Evolutionary conservation across 129 eudicot genomes (phyloP).

Genomic region (Flaveria sonorensis): DNA sequence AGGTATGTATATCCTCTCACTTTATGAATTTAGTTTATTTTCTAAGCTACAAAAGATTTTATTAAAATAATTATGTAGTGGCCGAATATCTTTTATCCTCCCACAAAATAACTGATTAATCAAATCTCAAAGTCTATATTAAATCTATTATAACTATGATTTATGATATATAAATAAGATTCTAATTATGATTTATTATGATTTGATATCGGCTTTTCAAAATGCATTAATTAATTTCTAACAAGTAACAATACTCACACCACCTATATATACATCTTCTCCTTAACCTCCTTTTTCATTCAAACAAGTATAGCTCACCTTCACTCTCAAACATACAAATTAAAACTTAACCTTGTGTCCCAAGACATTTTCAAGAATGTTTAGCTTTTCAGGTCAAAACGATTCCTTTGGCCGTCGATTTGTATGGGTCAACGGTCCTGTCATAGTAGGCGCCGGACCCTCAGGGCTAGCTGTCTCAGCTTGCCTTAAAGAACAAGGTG

Average conservation of each 20-base stretch:
- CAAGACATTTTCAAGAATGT: constrained; percentile 19
- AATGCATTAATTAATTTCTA: constrained; percentile 36
- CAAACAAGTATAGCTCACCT: constrained; percentile 31
- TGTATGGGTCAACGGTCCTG: constrained; percentile 25
- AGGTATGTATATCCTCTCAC: no score
- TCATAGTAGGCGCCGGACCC: constrained; percentile 25
- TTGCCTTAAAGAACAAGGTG: constrained; percentile 18
- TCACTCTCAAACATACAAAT: constrained; percentile 31
- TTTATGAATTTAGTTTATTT: no score
- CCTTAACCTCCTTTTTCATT: constrained; percentile 38
- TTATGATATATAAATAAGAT: constrained; percentile 11
- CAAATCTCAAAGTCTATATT: constrained; percentile 10
- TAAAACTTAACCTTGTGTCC: constrained; percentile 2
- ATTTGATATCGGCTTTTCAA: constrained; percentile 36
- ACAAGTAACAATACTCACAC: constrained; percentile 14
- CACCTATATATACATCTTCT: constrained; percentile 46
- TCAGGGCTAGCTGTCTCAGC: constrained; percentile 23
- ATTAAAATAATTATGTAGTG: no score
- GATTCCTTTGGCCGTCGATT: background rate
- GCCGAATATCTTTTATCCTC: background rate
- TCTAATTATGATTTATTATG: constrained; percentile 26
- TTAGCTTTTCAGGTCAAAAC: background rate
- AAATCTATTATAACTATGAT: constrained; percentile 34
- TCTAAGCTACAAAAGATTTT: no score
- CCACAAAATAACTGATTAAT: constrained; percentile 3